A percentile compares a stretch with the other conserved stretches of the same genome.
Evolutionary conservation across 352 stramenopile genomes (phyloP).

Genomic region (Globisporangium carolinianum): DNA sequence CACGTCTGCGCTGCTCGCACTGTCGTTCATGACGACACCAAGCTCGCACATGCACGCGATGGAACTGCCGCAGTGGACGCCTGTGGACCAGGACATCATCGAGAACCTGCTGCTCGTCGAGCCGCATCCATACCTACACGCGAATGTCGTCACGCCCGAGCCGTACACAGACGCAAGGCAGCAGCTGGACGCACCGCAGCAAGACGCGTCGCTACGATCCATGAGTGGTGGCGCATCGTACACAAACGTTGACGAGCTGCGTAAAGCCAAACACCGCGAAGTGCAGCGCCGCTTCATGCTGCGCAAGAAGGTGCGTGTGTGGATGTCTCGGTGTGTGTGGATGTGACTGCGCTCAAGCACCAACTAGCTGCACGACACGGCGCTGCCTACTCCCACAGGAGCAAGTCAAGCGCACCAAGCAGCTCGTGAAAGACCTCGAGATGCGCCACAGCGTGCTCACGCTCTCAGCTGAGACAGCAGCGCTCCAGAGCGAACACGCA

Average conservation of each 20-base stretch:
- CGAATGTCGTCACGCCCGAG: background rate
- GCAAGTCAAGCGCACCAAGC: conserved; percentile 23
- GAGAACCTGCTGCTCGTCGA: conserved; percentile 33
- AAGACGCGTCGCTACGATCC: background rate
- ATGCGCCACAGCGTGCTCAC: conserved; percentile 21
- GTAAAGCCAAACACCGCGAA: conserved; percentile 33
- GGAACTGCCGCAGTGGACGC: conserved; percentile 22
- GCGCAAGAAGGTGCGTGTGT: conserved; percentile 24
- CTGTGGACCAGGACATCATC: conserved; percentile 46
- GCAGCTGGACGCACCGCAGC: background rate
- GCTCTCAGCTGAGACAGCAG: conserved; percentile 15
- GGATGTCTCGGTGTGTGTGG: too few species aligned
- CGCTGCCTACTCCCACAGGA: conserved; percentile 4
- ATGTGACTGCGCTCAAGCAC: too few species aligned
- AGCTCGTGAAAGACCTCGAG: conserved; percentile 20
- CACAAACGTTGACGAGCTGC: conserved; percentile 13
- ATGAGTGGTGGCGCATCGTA: background rate
- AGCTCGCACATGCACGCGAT: background rate
- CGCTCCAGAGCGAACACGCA: conserved; percentile 19
- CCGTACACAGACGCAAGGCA: background rate
- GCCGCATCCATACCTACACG: background rate
- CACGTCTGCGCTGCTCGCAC: too few species aligned
- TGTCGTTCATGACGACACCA: background rate
- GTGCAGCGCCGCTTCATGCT: conserved; percentile 41
- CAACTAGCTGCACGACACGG: too few species aligned